Conservation (phyloP, 2,329 filamentous ascomycete species). For the Cadophora luteo-olivacea region DNA sequence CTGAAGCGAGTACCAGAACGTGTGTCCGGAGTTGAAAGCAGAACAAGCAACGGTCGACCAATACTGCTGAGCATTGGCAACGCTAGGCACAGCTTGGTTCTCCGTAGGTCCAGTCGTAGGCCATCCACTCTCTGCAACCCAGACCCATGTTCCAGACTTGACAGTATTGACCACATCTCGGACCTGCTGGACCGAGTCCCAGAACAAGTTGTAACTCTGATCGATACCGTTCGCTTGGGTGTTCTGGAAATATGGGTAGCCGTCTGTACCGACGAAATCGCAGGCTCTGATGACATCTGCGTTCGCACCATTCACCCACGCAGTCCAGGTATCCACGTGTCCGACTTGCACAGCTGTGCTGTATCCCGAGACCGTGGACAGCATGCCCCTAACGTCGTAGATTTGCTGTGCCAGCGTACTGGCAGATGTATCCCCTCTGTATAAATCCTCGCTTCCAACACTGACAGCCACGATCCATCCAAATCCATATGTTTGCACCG, state of each 20-base stretch:
- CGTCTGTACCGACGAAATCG: conserved; percentile 70
- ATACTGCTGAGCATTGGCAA: conserved; percentile 67
- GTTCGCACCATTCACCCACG: conserved; percentile 65
- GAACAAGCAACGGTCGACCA: conserved; percentile 68
- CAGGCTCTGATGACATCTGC: conserved; percentile 64
- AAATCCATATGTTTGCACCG: conserved; percentile 60
- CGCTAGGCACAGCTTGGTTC: conserved; percentile 60
- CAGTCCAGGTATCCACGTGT: conserved; percentile 74
- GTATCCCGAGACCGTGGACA: conserved; percentile 53
- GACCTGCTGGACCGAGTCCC: conserved; percentile 44
- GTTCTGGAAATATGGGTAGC: conserved; percentile 71
- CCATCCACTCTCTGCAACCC: conserved; percentile 72
- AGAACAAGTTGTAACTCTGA: conserved; percentile 61
- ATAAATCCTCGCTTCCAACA: conserved; percentile 72
- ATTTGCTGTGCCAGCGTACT: conserved; percentile 52
- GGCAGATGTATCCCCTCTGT: conserved; percentile 57
- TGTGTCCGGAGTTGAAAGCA: conserved; percentile 58
- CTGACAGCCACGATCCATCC: conserved; percentile 69
- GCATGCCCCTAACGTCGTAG: conserved; percentile 59
- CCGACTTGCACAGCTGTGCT: conserved; percentile 62
- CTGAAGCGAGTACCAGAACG: conserved; percentile 67
- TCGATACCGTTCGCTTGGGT: conserved; percentile 61
- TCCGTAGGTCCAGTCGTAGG: conserved; percentile 60
- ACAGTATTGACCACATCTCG: conserved; percentile 48
- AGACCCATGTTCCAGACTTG: conserved; percentile 60